Conservation (phyloP, 352 stramenopile species). For the Pythium brachiatum region DNA sequence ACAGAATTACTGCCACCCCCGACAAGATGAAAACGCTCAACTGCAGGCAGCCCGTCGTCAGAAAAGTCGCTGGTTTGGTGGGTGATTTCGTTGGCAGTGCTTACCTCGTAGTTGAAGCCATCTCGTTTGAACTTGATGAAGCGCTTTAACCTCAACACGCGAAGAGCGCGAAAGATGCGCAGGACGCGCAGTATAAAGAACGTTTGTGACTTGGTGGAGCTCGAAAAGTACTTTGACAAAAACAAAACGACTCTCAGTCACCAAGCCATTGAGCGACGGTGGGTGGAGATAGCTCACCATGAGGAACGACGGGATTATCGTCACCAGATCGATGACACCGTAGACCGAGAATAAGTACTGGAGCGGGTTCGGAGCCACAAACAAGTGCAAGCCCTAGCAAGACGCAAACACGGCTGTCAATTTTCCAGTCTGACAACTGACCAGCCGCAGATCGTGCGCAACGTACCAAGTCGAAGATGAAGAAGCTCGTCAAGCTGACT, state of each 20-base stretch:
- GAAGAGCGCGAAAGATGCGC: conserved; percentile 63
- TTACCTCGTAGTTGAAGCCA: conserved; percentile 73
- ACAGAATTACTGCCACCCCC: conserved; percentile 56
- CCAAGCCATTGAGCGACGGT: background rate
- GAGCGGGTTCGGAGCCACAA: conserved; percentile 36
- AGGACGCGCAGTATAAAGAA: conserved; percentile 72
- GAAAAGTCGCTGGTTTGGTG: background rate
- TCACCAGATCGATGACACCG: conserved; percentile 68
- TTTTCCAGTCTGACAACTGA: background rate
- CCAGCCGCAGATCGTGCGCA: background rate
- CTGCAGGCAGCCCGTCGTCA: conserved; percentile 18
- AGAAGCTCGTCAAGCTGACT: conserved; percentile 47
- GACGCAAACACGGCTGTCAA: background rate
- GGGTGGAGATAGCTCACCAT: conserved; percentile 29
- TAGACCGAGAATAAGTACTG: conserved; percentile 50
- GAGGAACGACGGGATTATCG: conserved; percentile 61
- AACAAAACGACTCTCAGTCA: background rate
- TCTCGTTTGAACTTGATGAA: conserved; percentile 64
- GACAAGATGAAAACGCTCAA: conserved; percentile 68
- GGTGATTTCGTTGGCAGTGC: background rate
- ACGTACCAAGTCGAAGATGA: conserved; percentile 58
- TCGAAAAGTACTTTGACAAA: conserved; percentile 34
- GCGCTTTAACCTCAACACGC: conserved; percentile 52
- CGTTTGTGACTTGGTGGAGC: conserved; percentile 38
- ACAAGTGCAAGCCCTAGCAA: conserved; percentile 43